A percentile compares a stretch with the other conserved stretches of the same genome.
Evolutionary conservation across 805 yeast genomes (phyloP).

Genomic region (Candida parachauliodes): DNA sequence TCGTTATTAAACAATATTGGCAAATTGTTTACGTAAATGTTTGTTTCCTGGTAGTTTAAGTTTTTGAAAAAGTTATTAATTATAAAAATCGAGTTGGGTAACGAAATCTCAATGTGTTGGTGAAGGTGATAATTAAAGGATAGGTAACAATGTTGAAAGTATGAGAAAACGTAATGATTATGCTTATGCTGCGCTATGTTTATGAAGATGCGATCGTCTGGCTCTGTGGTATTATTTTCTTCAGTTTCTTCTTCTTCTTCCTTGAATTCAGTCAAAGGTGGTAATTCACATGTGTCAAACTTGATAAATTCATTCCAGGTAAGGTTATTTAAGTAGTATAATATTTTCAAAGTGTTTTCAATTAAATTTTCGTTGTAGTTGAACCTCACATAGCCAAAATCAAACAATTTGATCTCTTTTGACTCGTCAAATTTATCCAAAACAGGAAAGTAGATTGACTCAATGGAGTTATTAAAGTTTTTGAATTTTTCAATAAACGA

Average conservation of each 20-base stretch:
- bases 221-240: conserved; percentile 4
- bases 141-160: conserved; percentile 9
- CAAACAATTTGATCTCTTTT: conserved; percentile 24
- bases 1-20: conserved; percentile 54
- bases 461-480: conserved; percentile 43
- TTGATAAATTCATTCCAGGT: conserved; percentile 44
- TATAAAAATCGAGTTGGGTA: conserved; percentile 12
- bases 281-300: conserved; percentile 12
- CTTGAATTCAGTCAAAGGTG: conserved; percentile 10
- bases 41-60: conserved; percentile 57
- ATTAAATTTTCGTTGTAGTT: conserved; percentile 23
- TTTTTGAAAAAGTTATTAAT: conserved; percentile 17
- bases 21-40: conserved; percentile 66
- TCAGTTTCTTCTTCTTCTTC: conserved; percentile 8
- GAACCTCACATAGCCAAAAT: conserved; percentile 55
- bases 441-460: conserved; percentile 50
- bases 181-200: conserved; percentile 38
- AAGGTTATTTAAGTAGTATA: conserved; percentile 45
- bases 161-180: conserved; percentile 22
- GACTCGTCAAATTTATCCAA: conserved; percentile 7
- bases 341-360: conserved; percentile 46
- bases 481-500: conserved; percentile 42
- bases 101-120: conserved; percentile 5
- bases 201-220: conserved; percentile 14
- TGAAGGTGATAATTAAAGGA: conserved; percentile 1